Percentiles rank a stretch among this genome's conserved stretches.
Conservation (phyloP, 148 eudicot genomes). For the Amaranthus hypochondriacus region DNA sequence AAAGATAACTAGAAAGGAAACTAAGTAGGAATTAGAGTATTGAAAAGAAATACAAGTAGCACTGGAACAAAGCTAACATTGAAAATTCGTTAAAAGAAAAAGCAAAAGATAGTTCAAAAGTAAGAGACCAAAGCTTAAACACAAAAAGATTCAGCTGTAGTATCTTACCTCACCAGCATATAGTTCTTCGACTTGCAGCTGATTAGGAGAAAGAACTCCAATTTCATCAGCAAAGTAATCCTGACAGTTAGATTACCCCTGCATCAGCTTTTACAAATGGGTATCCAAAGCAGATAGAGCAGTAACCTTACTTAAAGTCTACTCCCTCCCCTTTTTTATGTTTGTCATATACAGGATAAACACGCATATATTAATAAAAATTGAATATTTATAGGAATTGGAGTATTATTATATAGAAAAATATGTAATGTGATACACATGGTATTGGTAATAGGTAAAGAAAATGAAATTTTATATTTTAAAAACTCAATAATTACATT, state of each 20-base stretch:
- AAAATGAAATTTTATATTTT: too few species aligned
- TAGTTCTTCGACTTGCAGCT: conserved; percentile 75
- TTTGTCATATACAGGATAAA: too few species aligned
- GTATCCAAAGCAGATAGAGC: neutral
- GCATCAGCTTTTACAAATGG: conserved; percentile 15
- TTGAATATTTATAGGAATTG: too few species aligned
- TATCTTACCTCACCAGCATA: conserved; percentile 88
- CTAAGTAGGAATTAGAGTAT: neutral
- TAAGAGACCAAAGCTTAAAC: neutral
- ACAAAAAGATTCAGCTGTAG: neutral
- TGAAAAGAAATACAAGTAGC: neutral
- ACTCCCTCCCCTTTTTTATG: too few species aligned
- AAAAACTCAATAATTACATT: too few species aligned
- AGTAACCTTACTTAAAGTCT: neutral
- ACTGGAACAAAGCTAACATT: neutral
- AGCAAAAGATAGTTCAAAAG: neutral
- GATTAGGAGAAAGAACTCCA: conserved; percentile 94
- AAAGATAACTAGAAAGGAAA: neutral
- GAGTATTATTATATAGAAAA: too few species aligned
- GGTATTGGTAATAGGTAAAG: too few species aligned
- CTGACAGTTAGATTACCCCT: conserved; percentile 38
- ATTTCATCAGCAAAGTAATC: conserved; percentile 94
- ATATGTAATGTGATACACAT: too few species aligned
- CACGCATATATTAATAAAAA: too few species aligned
- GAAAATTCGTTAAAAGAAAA: neutral